Conservation (phyloP, 257 asterid species). For the Verbascum thapsus region DNA sequence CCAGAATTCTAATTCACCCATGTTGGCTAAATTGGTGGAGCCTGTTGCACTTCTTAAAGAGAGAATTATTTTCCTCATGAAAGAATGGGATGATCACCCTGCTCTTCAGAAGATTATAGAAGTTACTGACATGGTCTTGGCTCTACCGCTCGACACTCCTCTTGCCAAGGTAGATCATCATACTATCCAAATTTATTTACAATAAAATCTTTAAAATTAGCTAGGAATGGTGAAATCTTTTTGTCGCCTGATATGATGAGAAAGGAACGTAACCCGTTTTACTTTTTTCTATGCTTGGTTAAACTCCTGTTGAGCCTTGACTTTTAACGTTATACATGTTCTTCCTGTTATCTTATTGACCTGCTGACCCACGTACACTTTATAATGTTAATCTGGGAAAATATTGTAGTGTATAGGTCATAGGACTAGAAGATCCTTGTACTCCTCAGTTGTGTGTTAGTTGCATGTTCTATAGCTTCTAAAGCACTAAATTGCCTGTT, state of each 20-base stretch:
- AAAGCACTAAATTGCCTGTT: conserved; percentile 10
- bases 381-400: not conserved
- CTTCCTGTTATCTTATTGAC: conserved; percentile 3
- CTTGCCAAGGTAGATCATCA: conserved; percentile 67
- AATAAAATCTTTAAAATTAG: not conserved
- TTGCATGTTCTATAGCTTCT: conserved; percentile 9
- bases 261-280: not conserved
- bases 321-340: not conserved
- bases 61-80: conserved; percentile 47
- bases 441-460: not conserved
- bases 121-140: conserved; percentile 73
- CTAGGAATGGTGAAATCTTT: not conserved
- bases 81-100: conserved; percentile 73
- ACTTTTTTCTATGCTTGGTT: not conserved
- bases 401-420: no score
- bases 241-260: not conserved
- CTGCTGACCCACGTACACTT: not conserved
- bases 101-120: conserved; percentile 70
- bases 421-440: not conserved
- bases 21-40: conserved; percentile 80
- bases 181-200: conserved; percentile 16
- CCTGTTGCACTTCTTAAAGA: conserved; percentile 62
- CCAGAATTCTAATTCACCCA: conserved; percentile 68
- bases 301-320: not conserved
- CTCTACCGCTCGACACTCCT: conserved; percentile 78